Percentiles rank a stretch among this genome's conserved stretches.
These are phyloP conservation scores for Aureobasidium sp. DNA, from an alignment of 2,329 filamentous ascomycete genomes.

Conservation along the genomic window DNA sequence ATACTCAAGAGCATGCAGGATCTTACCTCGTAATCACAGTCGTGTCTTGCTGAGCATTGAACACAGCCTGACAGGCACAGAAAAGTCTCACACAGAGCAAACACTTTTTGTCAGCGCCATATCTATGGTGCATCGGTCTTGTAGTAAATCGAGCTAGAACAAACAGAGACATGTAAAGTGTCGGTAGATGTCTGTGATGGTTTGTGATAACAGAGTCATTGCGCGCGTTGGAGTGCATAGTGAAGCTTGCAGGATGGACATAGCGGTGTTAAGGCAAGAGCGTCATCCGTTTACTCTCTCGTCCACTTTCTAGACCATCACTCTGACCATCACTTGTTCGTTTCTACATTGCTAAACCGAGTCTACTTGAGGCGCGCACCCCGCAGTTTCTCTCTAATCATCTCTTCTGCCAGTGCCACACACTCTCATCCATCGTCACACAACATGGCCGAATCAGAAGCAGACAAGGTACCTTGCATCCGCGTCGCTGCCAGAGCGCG, in stretches of 20 bases:
- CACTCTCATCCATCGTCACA: neutral
- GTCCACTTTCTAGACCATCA: neutral
- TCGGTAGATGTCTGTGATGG: too few species aligned
- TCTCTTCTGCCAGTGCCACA: neutral
- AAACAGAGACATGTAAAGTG: too few species aligned
- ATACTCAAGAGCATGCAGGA: too few species aligned
- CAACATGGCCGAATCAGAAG: constrained; percentile 32
- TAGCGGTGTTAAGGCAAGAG: neutral
- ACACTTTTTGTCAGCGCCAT: too few species aligned
- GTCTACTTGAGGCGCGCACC: neutral
- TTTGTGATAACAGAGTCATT: too few species aligned
- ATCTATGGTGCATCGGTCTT: too few species aligned
- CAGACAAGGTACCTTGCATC: constrained; percentile 37
- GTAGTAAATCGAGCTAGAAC: neutral
- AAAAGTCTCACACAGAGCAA: too few species aligned
- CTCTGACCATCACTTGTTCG: neutral
- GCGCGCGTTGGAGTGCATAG: too few species aligned
- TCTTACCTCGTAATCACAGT: too few species aligned
- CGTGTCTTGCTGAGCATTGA: too few species aligned
- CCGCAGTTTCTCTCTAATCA: neutral
- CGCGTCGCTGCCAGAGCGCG: neutral
- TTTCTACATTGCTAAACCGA: neutral
- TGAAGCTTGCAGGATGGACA: neutral
- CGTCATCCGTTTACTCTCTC: neutral
- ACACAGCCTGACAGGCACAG: too few species aligned